Evolutionary conservation across 140 eudicot species (phyloP), one percentile per base, ranked within the genome.

Genomic region (Anethum foeniculum): DNA sequence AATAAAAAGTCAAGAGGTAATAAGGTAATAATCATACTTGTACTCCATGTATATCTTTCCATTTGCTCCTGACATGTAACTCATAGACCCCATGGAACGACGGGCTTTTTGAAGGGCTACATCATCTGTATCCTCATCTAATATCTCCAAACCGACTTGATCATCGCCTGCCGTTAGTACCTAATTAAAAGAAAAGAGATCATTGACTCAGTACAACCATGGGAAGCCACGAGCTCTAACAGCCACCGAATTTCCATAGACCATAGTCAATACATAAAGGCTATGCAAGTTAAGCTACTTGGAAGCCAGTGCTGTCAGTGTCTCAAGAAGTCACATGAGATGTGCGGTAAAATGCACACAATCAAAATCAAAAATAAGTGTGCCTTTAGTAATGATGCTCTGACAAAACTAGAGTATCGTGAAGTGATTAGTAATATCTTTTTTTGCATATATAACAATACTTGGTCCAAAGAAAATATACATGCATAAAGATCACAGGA

Each of bases 51-150:
- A 94, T 30, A 87, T 46, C 90, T 84, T 89, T 39, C 97, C 97
- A 80, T 79, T 85, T 72, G 98, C 97, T 84, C 98, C 98, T 27
- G 97, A 94, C 96, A 94, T 90, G 86, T 89, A 87, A 83, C 98
- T 94, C 98, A 94, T 92, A 71, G 97, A 90, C 21, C 95, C 95
- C 64, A 72, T 71, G 5, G 76, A 77, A 15, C 98, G 93, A 39
- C 97, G 90, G n/a, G 96, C 97, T 79, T 95, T 95, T 23, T 88
- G 92, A 36, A 92, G 92, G 62, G 97, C 97, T 19, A 95, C 80
- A 78, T 87, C 97, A 84, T 95, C 97, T 68, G 97, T 84, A 87
- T 95, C 99, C 83, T 92, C 97, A 54, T 92, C 97, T 78, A 95
- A 86, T 83, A 83, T 88, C 87, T 95, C 99, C 79, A 92, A 84